A percentile compares a stretch with the other conserved stretches of the same genome.
These are phyloP conservation scores for Heliocybe sulcata DNA, from an alignment of 1,284 basidiomycete genomes.

Conservation along the genomic window DNA sequence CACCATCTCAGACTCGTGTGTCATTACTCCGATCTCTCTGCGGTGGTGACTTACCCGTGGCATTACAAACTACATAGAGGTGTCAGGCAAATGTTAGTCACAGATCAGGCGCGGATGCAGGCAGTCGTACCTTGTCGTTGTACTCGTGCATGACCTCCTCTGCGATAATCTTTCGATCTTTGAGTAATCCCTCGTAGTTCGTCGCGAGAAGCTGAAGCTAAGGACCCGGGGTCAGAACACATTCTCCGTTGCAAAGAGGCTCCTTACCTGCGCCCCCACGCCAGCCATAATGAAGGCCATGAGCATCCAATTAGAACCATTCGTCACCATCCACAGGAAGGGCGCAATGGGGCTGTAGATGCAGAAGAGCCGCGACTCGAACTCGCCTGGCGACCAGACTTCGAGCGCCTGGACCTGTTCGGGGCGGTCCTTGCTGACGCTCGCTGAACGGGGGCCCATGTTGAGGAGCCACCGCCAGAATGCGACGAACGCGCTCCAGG, in stretches of 20 bases:
- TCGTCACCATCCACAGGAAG: constrained; percentile 64
- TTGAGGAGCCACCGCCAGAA: constrained; percentile 65
- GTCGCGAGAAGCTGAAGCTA: constrained; percentile 45
- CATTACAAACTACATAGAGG: constrained; percentile 61
- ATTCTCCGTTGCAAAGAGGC: constrained; percentile 7
- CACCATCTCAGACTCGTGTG: constrained; percentile 74
- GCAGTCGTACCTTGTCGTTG: constrained; percentile 56
- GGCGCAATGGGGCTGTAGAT: constrained; percentile 74
- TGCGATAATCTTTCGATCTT: constrained; percentile 70
- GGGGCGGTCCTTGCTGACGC: constrained; percentile 25
- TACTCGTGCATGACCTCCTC: constrained; percentile 85
- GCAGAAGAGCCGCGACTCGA: constrained; percentile 62
- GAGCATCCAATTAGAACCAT: constrained; percentile 66
- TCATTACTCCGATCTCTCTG: constrained; percentile 78
- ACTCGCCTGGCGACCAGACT: constrained; percentile 70
- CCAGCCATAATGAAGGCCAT: constrained; percentile 59
- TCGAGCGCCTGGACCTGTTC: constrained; percentile 61
- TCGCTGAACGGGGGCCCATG: constrained; percentile 40
- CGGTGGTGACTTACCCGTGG: constrained; percentile 71
- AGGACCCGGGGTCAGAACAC: not conserved
- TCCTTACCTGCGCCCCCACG: constrained; percentile 51
- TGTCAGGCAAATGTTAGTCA: constrained; percentile 7
- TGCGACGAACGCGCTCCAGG: constrained; percentile 43
- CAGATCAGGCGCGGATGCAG: not conserved
- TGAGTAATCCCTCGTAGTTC: constrained; percentile 57